Conservation (phyloP, 2,329 filamentous ascomycete species). For the Cladorrhinum sp. region DNA sequence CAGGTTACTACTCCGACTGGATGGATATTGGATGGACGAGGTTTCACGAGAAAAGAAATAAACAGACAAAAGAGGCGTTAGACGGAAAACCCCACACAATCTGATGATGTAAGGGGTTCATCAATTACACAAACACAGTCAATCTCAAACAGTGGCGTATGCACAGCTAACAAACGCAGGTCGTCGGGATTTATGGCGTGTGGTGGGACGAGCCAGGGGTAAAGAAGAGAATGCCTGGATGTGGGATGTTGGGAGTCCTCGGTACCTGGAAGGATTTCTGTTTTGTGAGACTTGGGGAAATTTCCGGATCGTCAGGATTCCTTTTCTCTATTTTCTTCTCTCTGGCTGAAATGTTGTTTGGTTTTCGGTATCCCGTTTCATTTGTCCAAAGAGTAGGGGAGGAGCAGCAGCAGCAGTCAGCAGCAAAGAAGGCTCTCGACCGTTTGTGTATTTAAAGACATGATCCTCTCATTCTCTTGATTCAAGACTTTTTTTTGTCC, state of each 20-base stretch:
- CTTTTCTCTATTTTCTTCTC: too few species aligned
- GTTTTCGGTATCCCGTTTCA: background rate
- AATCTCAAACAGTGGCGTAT: background rate
- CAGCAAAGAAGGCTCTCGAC: background rate
- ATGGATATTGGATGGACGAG: background rate
- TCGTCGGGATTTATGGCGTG: background rate
- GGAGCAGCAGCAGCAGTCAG: background rate
- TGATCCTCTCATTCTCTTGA: background rate
- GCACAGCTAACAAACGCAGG: background rate
- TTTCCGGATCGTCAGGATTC: background rate
- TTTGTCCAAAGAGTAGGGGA: background rate
- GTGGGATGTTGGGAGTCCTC: too few species aligned
- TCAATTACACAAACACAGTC: background rate
- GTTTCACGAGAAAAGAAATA: background rate
- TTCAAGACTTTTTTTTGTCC: background rate
- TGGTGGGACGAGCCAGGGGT: background rate
- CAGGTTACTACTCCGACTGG: background rate
- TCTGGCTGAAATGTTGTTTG: too few species aligned
- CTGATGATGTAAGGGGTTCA: background rate
- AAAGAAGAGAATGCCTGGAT: too few species aligned
- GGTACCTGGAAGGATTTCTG: background rate
- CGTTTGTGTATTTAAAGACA: constrained; percentile 3
- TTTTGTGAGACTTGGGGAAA: background rate
- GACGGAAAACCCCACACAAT: background rate
- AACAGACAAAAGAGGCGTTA: too few species aligned